Evolutionary conservation across 768 basidiomycete species (phyloP), one percentile per base, ranked within the genome.

Genomic region (Trametes sanguinea): DNA sequence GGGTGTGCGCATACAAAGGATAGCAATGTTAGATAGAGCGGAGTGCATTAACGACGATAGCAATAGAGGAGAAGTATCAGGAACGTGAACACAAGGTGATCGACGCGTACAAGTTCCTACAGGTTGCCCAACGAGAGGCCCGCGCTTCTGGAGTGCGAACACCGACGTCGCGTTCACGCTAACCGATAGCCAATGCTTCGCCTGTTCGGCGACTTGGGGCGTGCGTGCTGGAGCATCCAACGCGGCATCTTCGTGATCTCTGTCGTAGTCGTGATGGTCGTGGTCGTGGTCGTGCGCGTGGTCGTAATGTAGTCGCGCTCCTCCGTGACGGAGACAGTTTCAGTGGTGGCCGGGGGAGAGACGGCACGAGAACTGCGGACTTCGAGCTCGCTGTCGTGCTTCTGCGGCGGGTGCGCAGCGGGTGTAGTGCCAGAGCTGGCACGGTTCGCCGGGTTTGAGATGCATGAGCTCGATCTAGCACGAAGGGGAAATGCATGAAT

Each of bases 271-370:
- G 69, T 69, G 35, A 72, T 61, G 27, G 68, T 63, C 17, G 66
- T 69, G 3, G 66, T 72, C n/a, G 69, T 72, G n/a, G 66, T 68
- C 56, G 69, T 72, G 33, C 70, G 68, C 27, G 70, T 71, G 39
- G 68, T 69, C 13, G 65, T 68, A 40, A 68, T 60, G 43, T 43
- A 30, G 44, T 69, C 67, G 39, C 52, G 53, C 47, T 65, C 68
- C 50, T 72, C 71, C 35, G 64, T 48, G 5, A 71, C 65, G 13
- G 69, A 59, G 43, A 71, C 56, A 0, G 68, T 69, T 64, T 69
- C 71, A 2, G 67, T 63, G 43, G 63, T 60, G 22, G 57, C 63
- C 2, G 60, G 68, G n/a, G 43, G 59, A 13, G 59, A 56, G 44
- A 60, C 47, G 29, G 55, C 60, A 7, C 58, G 57, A 3, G 66